Evolutionary conservation across 2,329 filamentous ascomycete genomes (phyloP), one percentile per base, ranked within the genome.

Genomic region (Nigrospora oryzae): DNA sequence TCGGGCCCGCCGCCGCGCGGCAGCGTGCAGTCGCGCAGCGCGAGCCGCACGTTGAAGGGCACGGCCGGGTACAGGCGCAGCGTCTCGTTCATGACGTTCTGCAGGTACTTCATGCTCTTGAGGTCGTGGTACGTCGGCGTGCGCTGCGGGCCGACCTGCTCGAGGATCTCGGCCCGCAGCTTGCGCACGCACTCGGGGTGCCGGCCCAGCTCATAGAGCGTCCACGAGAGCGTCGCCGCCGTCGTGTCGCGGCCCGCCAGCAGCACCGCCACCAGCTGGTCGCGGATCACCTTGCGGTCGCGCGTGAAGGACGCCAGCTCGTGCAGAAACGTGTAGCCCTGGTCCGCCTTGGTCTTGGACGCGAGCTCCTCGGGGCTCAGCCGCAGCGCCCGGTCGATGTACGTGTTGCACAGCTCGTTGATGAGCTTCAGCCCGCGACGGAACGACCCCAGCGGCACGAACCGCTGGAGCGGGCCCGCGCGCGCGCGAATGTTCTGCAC

Each of bases 171-270:
- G 19, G 69, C 64, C 19, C 89, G 81, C 42, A 96, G 73, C 59
- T 81, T 86, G 43, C 69, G 61, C 4, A 89, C 77, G 3, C 79
- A 73, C 2, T 78, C 68, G 0, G 89, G 88, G 52, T 87, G 74
- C 14, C 81, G 79, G 34, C 83, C 77, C 2, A 96, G 74, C 63
- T 95, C 88, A 63, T 93, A 94, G 47, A 95, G 73, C 33, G 79
- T 73, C 84, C 89, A 95, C 0, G 82, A 85, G 1, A 96, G 73
- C 0, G 86, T 89, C 14, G 75, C 79, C 30, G 89, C 89, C 0
- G 90, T 96, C 13, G 90, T 95, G 63, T 96, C 90, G 35, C 86
- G 78, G 12, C 88, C 89, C 2, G 90, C 90, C 14, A 96, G 77
- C 3, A 96, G 76, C 11, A 95, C 77, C 38, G 84, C 83, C 14